These are phyloP conservation scores for Holtermannia corniformis DNA, from an alignment of 768 basidiomycete species.

Conservation along the genomic window DNA sequence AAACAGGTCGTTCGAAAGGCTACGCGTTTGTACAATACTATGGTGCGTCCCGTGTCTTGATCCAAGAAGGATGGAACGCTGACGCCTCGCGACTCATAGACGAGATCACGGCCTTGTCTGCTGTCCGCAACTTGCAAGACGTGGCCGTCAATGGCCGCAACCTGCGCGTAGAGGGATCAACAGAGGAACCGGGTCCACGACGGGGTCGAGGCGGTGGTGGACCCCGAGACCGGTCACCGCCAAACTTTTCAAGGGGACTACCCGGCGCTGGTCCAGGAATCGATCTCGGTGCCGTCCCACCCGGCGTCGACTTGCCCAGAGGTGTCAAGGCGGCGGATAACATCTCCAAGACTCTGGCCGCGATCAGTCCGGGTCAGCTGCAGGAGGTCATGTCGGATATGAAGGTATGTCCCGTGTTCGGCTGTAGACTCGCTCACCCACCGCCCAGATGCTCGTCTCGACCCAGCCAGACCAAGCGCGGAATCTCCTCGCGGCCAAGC, in stretches of 20 bases:
- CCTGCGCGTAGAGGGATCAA: constrained; percentile 71
- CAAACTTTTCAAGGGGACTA: constrained; percentile 34
- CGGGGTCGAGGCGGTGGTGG: constrained; percentile 7
- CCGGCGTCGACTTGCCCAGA: constrained; percentile 62
- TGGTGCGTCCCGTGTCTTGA: constrained; percentile 22
- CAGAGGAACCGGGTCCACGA: constrained; percentile 31
- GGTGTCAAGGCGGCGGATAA: constrained; percentile 66
- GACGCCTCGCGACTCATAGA: constrained; percentile 49
- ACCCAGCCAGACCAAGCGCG: constrained; percentile 85
- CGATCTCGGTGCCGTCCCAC: constrained; percentile 56
- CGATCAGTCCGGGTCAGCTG: constrained; percentile 69
- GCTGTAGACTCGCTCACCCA: neutral
- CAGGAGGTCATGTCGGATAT: constrained; percentile 94
- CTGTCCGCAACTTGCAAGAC: constrained; percentile 91
- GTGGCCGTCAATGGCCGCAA: constrained; percentile 85
- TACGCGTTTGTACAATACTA: constrained; percentile 42
- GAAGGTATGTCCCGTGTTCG: constrained; percentile 58
- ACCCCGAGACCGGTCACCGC: constrained; percentile 7
- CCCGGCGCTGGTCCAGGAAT: constrained; percentile 51
- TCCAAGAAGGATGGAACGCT: too few species aligned
- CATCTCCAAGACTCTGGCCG: constrained; percentile 77
- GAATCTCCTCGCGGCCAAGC: constrained; percentile 65
- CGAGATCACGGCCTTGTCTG: constrained; percentile 89
- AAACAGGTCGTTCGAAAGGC: constrained; percentile 40
- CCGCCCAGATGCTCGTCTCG: constrained; percentile 71